phyloP scores from a whole-genome alignment of 169 alveolate species.

The Plasmodium relictum region DNA sequence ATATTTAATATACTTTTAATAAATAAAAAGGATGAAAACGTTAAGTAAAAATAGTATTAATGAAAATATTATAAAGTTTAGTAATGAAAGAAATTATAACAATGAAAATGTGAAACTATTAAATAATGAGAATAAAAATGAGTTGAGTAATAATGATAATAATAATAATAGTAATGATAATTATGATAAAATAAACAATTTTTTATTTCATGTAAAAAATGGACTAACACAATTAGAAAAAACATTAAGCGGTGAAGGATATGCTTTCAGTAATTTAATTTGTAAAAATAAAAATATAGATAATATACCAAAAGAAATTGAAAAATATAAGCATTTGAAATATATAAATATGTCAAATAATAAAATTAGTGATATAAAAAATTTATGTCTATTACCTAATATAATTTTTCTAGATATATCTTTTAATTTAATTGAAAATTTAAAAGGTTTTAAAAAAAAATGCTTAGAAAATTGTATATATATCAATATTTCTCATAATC shows the following conservation, averaged over 20 bases:
- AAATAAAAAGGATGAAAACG: not conserved
- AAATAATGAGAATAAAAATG: not conserved
- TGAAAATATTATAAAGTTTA: not conserved
- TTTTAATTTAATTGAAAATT: slow-evolving; percentile 21
- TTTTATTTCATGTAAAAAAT: slow-evolving; percentile 22
- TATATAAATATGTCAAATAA: slow-evolving; percentile 66
- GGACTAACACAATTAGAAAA: slow-evolving; percentile 47
- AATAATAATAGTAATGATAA: slow-evolving; percentile 4
- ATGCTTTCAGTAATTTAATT: slow-evolving; percentile 48
- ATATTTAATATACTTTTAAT: not conserved
- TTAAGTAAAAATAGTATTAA: not conserved
- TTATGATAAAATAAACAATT: not conserved
- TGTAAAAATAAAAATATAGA: slow-evolving; percentile 39
- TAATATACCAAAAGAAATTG: slow-evolving; percentile 32
- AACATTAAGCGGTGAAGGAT: slow-evolving; percentile 56
- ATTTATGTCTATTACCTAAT: slow-evolving; percentile 13
- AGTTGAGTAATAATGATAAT: not conserved
- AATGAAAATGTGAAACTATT: not conserved
- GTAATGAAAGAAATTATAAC: not conserved
- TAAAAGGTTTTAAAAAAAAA: slow-evolving; percentile 6
- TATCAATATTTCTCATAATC: slow-evolving; percentile 44
- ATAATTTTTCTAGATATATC: slow-evolving; percentile 51
- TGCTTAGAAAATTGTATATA: slow-evolving; percentile 42
- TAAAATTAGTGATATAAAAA: slow-evolving; percentile 30
- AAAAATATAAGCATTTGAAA: slow-evolving; percentile 41